These are phyloP conservation scores for Mycena sanguinolenta DNA, from an alignment of 768 basidiomycete genomes.

Conservation along the genomic window DNA sequence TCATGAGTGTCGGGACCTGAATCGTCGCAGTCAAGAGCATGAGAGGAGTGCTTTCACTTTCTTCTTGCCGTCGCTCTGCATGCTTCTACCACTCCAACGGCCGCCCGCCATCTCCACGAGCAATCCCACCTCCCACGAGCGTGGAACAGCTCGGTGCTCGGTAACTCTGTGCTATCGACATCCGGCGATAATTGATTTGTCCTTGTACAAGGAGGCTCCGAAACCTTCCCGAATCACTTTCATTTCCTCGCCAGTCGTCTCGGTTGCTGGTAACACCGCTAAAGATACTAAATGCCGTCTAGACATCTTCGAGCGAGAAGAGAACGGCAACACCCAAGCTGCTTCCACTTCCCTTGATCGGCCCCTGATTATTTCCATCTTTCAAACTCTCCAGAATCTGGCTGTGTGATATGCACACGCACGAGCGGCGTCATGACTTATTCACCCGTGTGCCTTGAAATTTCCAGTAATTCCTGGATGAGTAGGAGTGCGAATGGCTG, in stretches of 20 bases:
- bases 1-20: not conserved
- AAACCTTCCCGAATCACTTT: not conserved
- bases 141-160: slow-evolving; percentile 14
- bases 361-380: not conserved
- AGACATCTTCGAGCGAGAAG: not conserved
- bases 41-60: not conserved
- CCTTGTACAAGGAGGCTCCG: not conserved
- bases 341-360: slow-evolving; percentile 26
- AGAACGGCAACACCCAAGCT: not conserved
- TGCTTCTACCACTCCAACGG: slow-evolving; percentile 10
- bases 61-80: not conserved
- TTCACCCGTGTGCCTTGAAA: not conserved
- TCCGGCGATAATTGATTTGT: not conserved
- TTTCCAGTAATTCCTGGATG: too few species aligned
- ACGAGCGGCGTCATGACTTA: not conserved
- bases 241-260: not conserved
- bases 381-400: not conserved
- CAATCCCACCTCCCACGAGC: slow-evolving; percentile 22
- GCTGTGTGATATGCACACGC: not conserved
- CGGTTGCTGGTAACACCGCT: not conserved
- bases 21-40: not conserved
- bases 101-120: not conserved
- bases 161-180: not conserved
- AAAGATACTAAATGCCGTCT: not conserved
- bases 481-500: too few species aligned